Evolutionary conservation across 331 rosid genomes (phyloP), one percentile per base, ranked within the genome.

Genomic region (Rhamnella rubrinervis): DNA sequence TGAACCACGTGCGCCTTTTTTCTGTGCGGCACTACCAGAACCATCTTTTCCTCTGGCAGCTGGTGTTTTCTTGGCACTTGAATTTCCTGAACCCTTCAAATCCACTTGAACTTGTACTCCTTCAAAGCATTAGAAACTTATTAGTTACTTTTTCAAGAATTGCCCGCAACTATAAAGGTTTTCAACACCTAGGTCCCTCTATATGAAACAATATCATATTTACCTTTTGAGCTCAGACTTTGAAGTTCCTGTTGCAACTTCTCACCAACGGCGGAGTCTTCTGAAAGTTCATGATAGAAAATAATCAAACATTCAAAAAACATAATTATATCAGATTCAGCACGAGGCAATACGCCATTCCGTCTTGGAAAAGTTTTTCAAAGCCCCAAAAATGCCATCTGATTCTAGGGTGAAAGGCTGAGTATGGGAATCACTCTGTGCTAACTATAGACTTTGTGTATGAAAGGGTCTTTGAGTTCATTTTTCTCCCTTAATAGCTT

Each of bases 221-320:
- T 75, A 93, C 98, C 97, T 81, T 87, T 86, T 31, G 85, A 81
- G 77, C 85, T 95, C 83, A 84, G 82, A 68, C 88, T 87, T 74
- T 83, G 81, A 77, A 95, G 96, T 81, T 87, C 98, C 61, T 82
- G 72, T 74, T 83, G 85, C 87, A 93, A 85, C 88, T 95, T 91
- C 87, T 87, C 96, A 12, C 89, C 90, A 50, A 77, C 71, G 38
- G 71, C 72, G 55, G 85, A 71, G 59, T 77, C 85, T 55, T 78
- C 91, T 82, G 68, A 64, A 37, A 69, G 37, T 74, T 31, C 35
- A 4, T 31, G 35, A 0, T 4, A 31, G 35, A 31, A 31, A 4
- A 31, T 31, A 31, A 31, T 31, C 35, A 31, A 31, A 31, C 46
- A 7, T 16, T 14, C 2, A 44, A 1, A 9, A 10, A 44, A 44